phyloP scores from a whole-genome alignment of 805 yeast genomes.

The Nematodospora valgi region DNA sequence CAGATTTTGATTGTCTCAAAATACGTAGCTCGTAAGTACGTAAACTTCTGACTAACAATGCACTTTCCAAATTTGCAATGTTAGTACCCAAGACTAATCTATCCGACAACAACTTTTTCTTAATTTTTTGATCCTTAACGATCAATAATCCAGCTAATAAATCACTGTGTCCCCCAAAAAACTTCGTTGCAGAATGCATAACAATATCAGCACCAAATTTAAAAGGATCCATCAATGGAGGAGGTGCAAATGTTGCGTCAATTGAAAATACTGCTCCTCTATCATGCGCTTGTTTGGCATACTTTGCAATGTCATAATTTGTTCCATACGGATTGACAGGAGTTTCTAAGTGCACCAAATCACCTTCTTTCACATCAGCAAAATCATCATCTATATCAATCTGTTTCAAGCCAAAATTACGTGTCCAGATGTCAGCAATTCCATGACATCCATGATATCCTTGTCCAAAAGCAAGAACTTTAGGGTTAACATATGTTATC shows the following conservation, averaged over 20 bases:
- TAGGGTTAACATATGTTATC: slow-evolving; percentile 68
- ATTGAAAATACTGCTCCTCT: slow-evolving; percentile 71
- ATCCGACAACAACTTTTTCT: slow-evolving; percentile 51
- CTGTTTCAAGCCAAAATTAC: slow-evolving; percentile 56
- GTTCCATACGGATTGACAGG: slow-evolving; percentile 85
- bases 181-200: slow-evolving; percentile 92
- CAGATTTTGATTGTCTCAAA: slow-evolving; percentile 59
- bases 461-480: slow-evolving; percentile 66
- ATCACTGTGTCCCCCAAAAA: slow-evolving; percentile 95
- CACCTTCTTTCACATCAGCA: slow-evolving; percentile 54
- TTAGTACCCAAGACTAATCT: slow-evolving; percentile 75
- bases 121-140: slow-evolving; percentile 51
- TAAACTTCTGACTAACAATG: slow-evolving; percentile 70
- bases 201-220: slow-evolving; percentile 81
- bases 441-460: slow-evolving; percentile 87
- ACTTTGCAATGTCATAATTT: slow-evolving; percentile 57
- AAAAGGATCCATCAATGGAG: slow-evolving; percentile 82
- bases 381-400: slow-evolving; percentile 38
- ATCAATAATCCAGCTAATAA: slow-evolving; percentile 77
- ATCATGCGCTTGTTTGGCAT: slow-evolving; percentile 68
- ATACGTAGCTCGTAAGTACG: slow-evolving; percentile 79
- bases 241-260: slow-evolving; percentile 93
- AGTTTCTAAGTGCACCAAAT: slow-evolving; percentile 78
- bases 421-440: slow-evolving; percentile 56
- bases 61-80: slow-evolving; percentile 74